Evolutionary conservation across 2,329 filamentous ascomycete species (phyloP).

Genomic region (Metarhizium robertsii): DNA sequence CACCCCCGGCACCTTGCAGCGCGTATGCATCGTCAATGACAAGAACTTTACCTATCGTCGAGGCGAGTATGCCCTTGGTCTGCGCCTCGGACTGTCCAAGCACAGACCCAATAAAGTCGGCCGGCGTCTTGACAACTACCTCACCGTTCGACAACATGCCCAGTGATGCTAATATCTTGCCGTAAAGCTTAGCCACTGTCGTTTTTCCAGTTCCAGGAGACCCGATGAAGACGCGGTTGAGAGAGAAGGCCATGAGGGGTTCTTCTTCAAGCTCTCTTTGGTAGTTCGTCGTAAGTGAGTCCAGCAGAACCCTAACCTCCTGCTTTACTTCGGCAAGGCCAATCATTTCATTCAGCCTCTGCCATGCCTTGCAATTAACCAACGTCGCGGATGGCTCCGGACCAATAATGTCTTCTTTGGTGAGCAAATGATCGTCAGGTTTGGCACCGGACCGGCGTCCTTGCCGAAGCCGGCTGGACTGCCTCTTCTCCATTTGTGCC

Average conservation of each 20-base stretch:
- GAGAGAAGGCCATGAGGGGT: slow-evolving; percentile 45
- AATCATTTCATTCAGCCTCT: slow-evolving; percentile 45
- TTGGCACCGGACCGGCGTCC: slow-evolving; percentile 30
- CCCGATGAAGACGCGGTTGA: slow-evolving; percentile 64
- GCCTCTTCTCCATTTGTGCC: slow-evolving; percentile 43
- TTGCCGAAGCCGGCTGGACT: slow-evolving; percentile 43
- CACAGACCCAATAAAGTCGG: slow-evolving; percentile 59
- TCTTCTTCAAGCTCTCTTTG: slow-evolving; percentile 54
- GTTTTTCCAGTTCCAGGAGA: slow-evolving; percentile 71
- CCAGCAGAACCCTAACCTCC: slow-evolving; percentile 47
- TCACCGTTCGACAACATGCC: slow-evolving; percentile 60
- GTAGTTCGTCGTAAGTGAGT: slow-evolving; percentile 56
- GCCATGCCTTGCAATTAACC: slow-evolving; percentile 44
- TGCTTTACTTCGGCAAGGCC: slow-evolving; percentile 56
- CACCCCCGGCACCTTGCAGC: slow-evolving; percentile 35
- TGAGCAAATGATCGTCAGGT: slow-evolving; percentile 51
- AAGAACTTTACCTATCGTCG: slow-evolving; percentile 62
- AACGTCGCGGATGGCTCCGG: slow-evolving; percentile 51
- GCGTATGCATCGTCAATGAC: slow-evolving; percentile 76
- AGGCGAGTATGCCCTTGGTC: slow-evolving; percentile 61
- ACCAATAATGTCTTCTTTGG: slow-evolving; percentile 61
- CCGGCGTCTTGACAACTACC: slow-evolving; percentile 62
- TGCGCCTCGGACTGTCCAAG: slow-evolving; percentile 61
- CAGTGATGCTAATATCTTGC: slow-evolving; percentile 56
- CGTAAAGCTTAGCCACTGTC: slow-evolving; percentile 64